Evolutionary conservation across 1,284 basidiomycete genomes (phyloP).

Genomic region (Ceratobasidium theobromae): DNA sequence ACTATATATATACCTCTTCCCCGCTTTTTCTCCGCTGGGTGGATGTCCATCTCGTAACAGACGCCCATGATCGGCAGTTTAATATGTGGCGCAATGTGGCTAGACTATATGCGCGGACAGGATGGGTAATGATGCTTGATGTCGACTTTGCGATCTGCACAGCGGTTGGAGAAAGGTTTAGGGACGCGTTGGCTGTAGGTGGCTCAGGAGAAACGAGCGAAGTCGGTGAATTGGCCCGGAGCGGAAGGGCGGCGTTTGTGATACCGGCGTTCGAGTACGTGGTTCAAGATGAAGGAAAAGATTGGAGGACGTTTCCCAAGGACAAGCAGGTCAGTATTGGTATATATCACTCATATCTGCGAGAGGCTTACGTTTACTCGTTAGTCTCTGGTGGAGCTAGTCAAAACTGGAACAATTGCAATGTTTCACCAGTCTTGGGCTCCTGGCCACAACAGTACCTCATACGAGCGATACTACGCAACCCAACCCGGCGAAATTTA

Average conservation of each 20-base stretch:
- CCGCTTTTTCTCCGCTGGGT: constrained; percentile 66
- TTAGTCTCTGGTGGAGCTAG: constrained; percentile 59
- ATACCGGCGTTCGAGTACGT: constrained; percentile 78
- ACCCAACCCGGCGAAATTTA: constrained; percentile 68
- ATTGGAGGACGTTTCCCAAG: constrained; percentile 60
- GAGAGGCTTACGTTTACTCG: constrained; percentile 1
- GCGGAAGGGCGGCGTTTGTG: constrained; percentile 66
- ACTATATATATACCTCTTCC: constrained; percentile 63
- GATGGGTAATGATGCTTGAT: constrained; percentile 85
- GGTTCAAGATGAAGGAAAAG: constrained; percentile 59
- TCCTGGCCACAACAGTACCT: constrained; percentile 75
- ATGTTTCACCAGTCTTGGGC: constrained; percentile 79
- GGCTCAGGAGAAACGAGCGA: constrained; percentile 43
- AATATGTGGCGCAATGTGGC: constrained; percentile 86
- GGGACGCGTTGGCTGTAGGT: constrained; percentile 42
- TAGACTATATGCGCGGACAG: constrained; percentile 74
- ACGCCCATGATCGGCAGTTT: constrained; percentile 77
- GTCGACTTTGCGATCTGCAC: constrained; percentile 84
- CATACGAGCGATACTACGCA: constrained; percentile 68
- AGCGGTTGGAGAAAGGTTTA: constrained; percentile 63
- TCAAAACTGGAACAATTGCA: constrained; percentile 55
- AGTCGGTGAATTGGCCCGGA: constrained; percentile 44
- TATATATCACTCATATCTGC: not conserved
- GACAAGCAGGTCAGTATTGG: constrained; percentile 57
- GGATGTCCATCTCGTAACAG: constrained; percentile 85